Base-by-base conservation (phyloP, 2,329 filamentous ascomycete species). In the Colletotrichum caudatum region DNA sequence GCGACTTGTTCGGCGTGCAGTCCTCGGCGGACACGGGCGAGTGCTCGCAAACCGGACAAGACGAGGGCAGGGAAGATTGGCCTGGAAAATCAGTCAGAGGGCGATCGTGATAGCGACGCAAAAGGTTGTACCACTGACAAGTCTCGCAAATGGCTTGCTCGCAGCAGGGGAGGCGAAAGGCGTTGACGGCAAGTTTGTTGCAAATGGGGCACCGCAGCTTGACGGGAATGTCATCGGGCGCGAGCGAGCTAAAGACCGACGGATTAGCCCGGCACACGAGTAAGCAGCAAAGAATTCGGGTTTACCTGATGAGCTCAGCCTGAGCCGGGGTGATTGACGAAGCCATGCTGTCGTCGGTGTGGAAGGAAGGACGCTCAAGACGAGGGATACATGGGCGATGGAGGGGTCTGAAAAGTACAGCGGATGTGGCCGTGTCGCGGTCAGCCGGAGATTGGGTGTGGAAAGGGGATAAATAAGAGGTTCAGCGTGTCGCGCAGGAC, bases 181-280 rank as follows among this genome's bases (percentile, higher is more conserved):
- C 94, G 80, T 98, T 97, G 74, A 97, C 86, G 39, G 94, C 95
- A 70, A 98, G 87, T 81, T 93, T 94, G 84, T 93, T 96, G 83
- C 96, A 99, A 76, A 94, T 93, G 64, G 94, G 94, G 85, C 96
- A 99, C 82, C 95, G 93, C 74, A 99, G 88, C 86, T 97, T 98
- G 78, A 95, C 94, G n/a, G 96, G 96, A 69, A 98, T 94, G 74
- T 96, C 94, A 77, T 95, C 93, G 75, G 92, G 89, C 26, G 90
- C 85, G 72, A 97, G 87, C 61, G 93, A 92, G 80, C 94, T 97
- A 48, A 57, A 64, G 73, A 76, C 58, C 58, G 69, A 74, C 20
- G 18, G 4, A 46, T 74, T 51, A 74, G 66, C 62, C 67, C 12
- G 50, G 18, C 33, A 1, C 59, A 51, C 44, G 11, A 18, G 16